Percentiles rank a stretch among this genome's conserved stretches.
phyloP scores from a whole-genome alignment of 345 rosid genomes.

The Passiflora organensis region DNA sequence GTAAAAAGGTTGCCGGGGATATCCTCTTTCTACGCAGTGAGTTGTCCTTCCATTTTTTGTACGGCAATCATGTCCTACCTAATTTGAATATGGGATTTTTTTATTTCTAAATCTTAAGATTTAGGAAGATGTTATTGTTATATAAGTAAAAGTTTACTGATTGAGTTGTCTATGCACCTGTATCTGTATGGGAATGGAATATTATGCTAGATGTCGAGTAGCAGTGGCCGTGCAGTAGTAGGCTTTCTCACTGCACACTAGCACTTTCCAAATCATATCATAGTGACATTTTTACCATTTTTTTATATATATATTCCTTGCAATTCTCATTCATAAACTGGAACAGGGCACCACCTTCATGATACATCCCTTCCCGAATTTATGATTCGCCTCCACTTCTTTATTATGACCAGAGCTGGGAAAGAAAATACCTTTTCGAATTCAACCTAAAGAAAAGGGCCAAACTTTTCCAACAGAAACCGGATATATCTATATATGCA shows the following conservation, averaged over 20 bases:
- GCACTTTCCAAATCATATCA: too few species aligned
- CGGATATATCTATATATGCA: background rate
- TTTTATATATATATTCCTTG: too few species aligned
- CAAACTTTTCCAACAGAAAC: background rate
- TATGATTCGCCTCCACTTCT: too few species aligned
- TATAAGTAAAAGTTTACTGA: background rate
- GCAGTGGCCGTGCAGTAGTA: too few species aligned
- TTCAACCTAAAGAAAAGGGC: background rate
- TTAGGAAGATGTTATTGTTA: background rate
- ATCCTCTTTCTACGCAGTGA: background rate
- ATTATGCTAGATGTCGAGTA: too few species aligned
- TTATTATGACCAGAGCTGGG: too few species aligned
- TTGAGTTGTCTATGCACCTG: too few species aligned
- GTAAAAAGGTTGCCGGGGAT: constrained; percentile 30
- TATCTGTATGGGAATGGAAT: too few species aligned
- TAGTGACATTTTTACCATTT: too few species aligned
- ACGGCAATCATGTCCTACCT: background rate
- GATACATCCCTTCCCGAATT: background rate
- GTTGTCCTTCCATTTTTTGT: background rate
- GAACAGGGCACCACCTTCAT: background rate
- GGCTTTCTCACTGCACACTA: too few species aligned
- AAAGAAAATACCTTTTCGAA: background rate
- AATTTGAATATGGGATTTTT: background rate
- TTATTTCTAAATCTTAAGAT: too few species aligned
- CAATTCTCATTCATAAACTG: background rate